phyloP scores from a whole-genome alignment of 257 asterid species.

The Nicotiana benthamiana region DNA sequence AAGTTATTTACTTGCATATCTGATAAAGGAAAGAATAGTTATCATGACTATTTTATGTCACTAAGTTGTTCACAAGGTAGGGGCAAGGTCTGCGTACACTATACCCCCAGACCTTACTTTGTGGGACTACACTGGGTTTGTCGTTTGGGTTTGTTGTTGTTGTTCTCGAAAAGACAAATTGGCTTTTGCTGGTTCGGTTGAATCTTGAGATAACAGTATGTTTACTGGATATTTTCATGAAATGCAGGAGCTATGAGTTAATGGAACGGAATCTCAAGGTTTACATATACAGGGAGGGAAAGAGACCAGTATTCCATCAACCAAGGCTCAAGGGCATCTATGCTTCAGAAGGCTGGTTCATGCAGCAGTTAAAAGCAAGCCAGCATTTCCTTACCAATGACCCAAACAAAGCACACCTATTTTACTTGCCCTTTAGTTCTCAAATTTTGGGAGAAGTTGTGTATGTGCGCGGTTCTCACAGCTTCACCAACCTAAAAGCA shows the following conservation, averaged over 20 bases:
- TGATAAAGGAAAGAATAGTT: not conserved
- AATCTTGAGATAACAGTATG: not conserved
- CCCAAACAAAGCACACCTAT: slow-evolving; percentile 53
- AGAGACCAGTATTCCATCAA: slow-evolving; percentile 60
- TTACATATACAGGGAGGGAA: slow-evolving; percentile 57
- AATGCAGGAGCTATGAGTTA: slow-evolving; percentile 61
- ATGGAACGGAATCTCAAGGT: slow-evolving; percentile 66
- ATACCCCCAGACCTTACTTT: too few species aligned
- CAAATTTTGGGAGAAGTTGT: slow-evolving; percentile 36
- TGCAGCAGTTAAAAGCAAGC: slow-evolving; percentile 57
- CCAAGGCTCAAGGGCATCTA: slow-evolving; percentile 59
- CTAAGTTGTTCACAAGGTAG: not conserved
- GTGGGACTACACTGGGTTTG: too few species aligned
- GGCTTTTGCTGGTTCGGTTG: not conserved
- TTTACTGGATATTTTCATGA: not conserved
- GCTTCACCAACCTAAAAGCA: slow-evolving; percentile 35
- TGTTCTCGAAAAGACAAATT: not conserved
- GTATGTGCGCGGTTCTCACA: slow-evolving; percentile 57
- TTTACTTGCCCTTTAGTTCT: slow-evolving; percentile 70
- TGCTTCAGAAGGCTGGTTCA: slow-evolving; percentile 87
- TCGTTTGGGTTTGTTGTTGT: too few species aligned
- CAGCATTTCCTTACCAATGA: slow-evolving; percentile 39
- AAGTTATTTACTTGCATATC: not conserved
- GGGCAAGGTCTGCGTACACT: too few species aligned
- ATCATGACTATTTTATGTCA: not conserved